Conservation (phyloP, 2,329 filamentous ascomycete genomes). For the Dactylellina sp. region DNA sequence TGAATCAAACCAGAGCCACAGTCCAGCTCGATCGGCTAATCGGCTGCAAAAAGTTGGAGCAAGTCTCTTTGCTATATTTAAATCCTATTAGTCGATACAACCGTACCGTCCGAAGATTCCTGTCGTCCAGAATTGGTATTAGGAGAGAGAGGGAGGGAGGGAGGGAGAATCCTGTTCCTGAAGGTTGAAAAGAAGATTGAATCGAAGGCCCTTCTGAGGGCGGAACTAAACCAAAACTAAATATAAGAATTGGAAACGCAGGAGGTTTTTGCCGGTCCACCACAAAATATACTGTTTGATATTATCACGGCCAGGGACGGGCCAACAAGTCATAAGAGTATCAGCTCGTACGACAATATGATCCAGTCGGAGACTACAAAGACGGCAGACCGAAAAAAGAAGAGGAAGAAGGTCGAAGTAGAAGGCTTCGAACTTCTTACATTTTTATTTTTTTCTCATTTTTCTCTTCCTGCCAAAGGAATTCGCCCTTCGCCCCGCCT, state of each 20-base stretch:
- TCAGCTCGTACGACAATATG: not conserved
- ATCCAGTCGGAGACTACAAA: not conserved
- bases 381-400: not conserved
- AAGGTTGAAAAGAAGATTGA: not conserved
- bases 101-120: not conserved
- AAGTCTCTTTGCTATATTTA: not conserved
- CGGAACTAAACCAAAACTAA: not conserved
- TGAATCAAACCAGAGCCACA: not conserved
- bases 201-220: not conserved
- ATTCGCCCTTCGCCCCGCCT: not conserved
- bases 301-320: constrained; percentile 15
- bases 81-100: not conserved
- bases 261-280: not conserved
- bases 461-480: not conserved
- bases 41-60: too few relatives aligned
- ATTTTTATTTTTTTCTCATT: not conserved
- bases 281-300: not conserved
- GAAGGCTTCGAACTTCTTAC: not conserved
- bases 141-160: not conserved
- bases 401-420: not conserved
- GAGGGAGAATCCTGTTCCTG: too few relatives aligned
- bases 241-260: constrained; percentile 6
- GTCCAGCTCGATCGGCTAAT: constrained; percentile 10
- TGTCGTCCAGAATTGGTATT: not conserved
- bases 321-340: not conserved